Evolutionary conservation across 176 grass and related monocot genomes (phyloP).

Genomic region (Zea mays): Zm-B73-REFERENCE-NAM-5.0 NC_050099.1:246104001-246104500

Average conservation of each 20-base stretch:
- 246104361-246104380: neutral
- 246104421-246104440: too few relatives aligned
- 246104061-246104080: neutral
- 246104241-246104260: neutral
- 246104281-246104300: neutral
- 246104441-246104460: too few relatives aligned
- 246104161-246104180: conserved; percentile 64
- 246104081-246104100: conserved; percentile 23
- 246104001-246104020: too few relatives aligned
- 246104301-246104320: too few relatives aligned
- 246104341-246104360: neutral
- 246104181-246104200: conserved; percentile 60
- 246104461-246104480: too few relatives aligned
- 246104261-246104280: neutral
- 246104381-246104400: neutral
- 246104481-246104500: too few relatives aligned
- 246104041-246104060: neutral
- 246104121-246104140: conserved; percentile 55
- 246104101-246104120: neutral
- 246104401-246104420: neutral
- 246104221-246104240: conserved; percentile 20
- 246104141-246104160: conserved; percentile 64
- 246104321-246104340: neutral
- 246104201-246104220: conserved; percentile 74
- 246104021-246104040: too few relatives aligned